Evolutionary conservation across 2,329 filamentous ascomycete genomes (phyloP).

Genomic region (Aspergillus fijiensis): DNA sequence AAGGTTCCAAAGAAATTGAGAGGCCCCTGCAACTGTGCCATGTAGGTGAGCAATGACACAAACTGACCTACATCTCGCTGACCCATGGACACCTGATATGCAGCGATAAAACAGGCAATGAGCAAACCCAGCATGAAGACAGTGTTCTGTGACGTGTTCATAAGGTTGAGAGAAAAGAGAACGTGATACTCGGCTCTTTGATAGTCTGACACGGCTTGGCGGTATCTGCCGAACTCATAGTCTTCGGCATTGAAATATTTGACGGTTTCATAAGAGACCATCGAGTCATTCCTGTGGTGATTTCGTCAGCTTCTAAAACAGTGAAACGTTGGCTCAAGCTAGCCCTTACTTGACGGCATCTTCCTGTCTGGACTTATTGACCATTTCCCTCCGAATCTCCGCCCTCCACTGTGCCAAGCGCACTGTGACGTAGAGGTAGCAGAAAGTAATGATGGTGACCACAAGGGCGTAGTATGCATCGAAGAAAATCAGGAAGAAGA

Average conservation of each 20-base stretch:
- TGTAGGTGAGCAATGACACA: slow-evolving; percentile 71
- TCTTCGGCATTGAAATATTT: slow-evolving; percentile 86
- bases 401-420: slow-evolving; percentile 92
- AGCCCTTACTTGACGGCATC: slow-evolving; percentile 79
- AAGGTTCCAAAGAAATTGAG: slow-evolving; percentile 92
- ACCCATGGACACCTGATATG: slow-evolving; percentile 71
- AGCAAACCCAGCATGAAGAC: slow-evolving; percentile 77
- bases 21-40: slow-evolving; percentile 75
- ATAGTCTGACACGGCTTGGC: slow-evolving; percentile 67
- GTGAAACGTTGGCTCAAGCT: background rate
- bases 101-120: slow-evolving; percentile 69
- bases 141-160: slow-evolving; percentile 78
- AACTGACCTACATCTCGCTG: slow-evolving; percentile 68
- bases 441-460: slow-evolving; percentile 86
- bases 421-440: slow-evolving; percentile 94
- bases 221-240: slow-evolving; percentile 74
- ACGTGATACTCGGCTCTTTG: slow-evolving; percentile 75
- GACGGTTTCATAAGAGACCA: slow-evolving; percentile 96
- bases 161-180: slow-evolving; percentile 71
- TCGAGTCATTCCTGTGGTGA: slow-evolving; percentile 74
- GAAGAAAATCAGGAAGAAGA: slow-evolving; percentile 74
- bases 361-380: slow-evolving; percentile 90
- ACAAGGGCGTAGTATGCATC: slow-evolving; percentile 89
- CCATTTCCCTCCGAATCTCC: slow-evolving; percentile 88
- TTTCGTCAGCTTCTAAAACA: slow-evolving; percentile 1